Conservation (phyloP, 1,284 basidiomycete species). For the Moesziomyces sp. region DNA sequence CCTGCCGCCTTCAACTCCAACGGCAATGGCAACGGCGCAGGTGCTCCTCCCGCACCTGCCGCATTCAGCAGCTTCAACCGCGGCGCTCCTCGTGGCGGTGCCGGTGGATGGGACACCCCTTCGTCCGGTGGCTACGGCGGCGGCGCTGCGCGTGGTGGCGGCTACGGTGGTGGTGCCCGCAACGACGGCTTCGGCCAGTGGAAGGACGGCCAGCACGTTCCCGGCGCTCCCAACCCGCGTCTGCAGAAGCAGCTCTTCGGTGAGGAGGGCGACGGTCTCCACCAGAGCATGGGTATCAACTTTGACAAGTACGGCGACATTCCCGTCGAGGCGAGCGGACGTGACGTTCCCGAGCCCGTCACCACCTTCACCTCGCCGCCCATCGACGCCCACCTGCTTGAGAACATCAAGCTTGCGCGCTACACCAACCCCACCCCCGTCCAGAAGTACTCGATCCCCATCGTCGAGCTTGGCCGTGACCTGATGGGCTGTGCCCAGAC, state of each 20-base stretch:
- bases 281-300: conserved; percentile 96
- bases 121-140: conserved; percentile 47
- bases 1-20: conserved; percentile 52
- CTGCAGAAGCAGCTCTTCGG: conserved; percentile 97
- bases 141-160: conserved; percentile 44
- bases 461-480: conserved; percentile 88
- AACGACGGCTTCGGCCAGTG: conserved; percentile 76
- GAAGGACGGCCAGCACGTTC: conserved; percentile 87
- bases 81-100: conserved; percentile 50
- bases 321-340: conserved; percentile 96
- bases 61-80: conserved; percentile 58
- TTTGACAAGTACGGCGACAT: conserved; percentile 99
- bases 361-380: conserved; percentile 87
- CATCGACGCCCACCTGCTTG: conserved; percentile 89
- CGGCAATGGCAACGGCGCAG: conserved; percentile 26
- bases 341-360: conserved; percentile 92
- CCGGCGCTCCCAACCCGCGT: conserved; percentile 82
- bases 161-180: conserved; percentile 56
- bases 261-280: conserved; percentile 77
- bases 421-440: conserved; percentile 97
- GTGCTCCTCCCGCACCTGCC: conserved; percentile 44
- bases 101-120: conserved; percentile 49
- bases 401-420: conserved; percentile 92
- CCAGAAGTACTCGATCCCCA: conserved; percentile 99
- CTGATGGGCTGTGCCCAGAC: conserved; percentile 99